A percentile compares a stretch with the other conserved stretches of the same genome.
phyloP scores from a whole-genome alignment of 345 rosid species.

The Salix koriyanagi region DNA sequence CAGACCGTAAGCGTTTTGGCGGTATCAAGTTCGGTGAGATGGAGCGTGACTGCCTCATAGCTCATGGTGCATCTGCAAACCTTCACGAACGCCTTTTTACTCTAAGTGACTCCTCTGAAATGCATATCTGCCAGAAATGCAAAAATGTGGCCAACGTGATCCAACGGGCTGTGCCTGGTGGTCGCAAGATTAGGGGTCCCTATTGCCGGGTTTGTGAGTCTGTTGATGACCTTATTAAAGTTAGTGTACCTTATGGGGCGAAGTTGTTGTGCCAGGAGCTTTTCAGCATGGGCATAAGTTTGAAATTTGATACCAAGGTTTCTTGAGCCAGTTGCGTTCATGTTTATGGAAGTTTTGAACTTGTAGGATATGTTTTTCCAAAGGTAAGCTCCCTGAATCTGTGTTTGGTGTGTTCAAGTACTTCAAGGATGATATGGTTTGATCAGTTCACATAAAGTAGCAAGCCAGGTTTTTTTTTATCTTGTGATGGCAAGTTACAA shows the following conservation, averaged over 20 bases:
- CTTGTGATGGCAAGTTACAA: background rate
- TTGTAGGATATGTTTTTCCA: background rate
- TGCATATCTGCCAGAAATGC: slow-evolving; percentile 69
- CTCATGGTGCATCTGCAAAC: slow-evolving; percentile 80
- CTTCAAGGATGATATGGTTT: background rate
- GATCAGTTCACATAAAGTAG: background rate
- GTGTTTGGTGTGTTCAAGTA: background rate
- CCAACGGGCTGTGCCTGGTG: slow-evolving; percentile 48
- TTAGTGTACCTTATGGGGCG: slow-evolving; percentile 73
- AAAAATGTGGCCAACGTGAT: slow-evolving; percentile 60
- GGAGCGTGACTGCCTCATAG: slow-evolving; percentile 88
- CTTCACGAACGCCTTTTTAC: slow-evolving; percentile 80
- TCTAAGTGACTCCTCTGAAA: slow-evolving; percentile 68
- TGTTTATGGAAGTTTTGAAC: background rate
- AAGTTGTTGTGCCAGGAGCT: slow-evolving; percentile 73
- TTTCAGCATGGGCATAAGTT: slow-evolving; percentile 73
- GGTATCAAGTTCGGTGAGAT: slow-evolving; percentile 91
- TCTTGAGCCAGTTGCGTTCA: slow-evolving; percentile 31
- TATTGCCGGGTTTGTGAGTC: slow-evolving; percentile 62
- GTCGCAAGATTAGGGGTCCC: slow-evolving; percentile 76
- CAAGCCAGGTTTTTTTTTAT: background rate
- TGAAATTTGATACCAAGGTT: slow-evolving; percentile 54
- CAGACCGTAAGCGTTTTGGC: slow-evolving; percentile 78
- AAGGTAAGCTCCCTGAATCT: background rate
- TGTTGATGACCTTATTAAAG: slow-evolving; percentile 57